Conservation (phyloP, 352 stramenopile genomes). For the Pythium vanterpoolii region DNA sequence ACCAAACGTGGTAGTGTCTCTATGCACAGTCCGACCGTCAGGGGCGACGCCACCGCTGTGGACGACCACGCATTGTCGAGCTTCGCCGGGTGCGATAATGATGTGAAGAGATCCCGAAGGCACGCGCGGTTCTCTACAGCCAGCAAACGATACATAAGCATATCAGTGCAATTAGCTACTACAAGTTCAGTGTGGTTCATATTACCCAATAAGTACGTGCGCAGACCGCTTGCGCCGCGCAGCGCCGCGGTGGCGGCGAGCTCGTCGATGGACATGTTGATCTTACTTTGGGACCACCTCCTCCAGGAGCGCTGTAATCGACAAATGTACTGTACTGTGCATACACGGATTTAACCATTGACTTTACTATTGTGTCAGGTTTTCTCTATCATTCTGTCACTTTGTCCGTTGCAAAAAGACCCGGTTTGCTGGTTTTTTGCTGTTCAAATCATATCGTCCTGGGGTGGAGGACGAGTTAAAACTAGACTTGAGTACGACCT, state of each 20-base stretch:
- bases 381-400: too few species aligned
- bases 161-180: not conserved
- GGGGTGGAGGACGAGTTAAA: too few species aligned
- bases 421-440: too few species aligned
- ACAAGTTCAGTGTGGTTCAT: not conserved
- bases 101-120: constrained; percentile 26
- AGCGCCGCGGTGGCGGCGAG: constrained; percentile 4
- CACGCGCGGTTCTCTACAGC: constrained; percentile 38
- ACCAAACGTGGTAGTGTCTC: constrained; percentile 33
- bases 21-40: constrained; percentile 34
- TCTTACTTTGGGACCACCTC: not conserved
- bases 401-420: too few species aligned
- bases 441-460: too few species aligned
- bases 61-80: constrained; percentile 5
- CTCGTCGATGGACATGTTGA: constrained; percentile 1
- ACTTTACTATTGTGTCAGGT: too few species aligned
- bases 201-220: constrained; percentile 39
- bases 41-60: not conserved
- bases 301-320: not conserved
- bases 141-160: not conserved
- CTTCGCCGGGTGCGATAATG: constrained; percentile 27
- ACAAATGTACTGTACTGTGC: not conserved
- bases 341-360: too few species aligned
- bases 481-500: too few species aligned
- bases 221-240: constrained; percentile 42